These are phyloP conservation scores for Starmerella riodocensis DNA, from an alignment of 805 yeast species.

Conservation along the genomic window DNA sequence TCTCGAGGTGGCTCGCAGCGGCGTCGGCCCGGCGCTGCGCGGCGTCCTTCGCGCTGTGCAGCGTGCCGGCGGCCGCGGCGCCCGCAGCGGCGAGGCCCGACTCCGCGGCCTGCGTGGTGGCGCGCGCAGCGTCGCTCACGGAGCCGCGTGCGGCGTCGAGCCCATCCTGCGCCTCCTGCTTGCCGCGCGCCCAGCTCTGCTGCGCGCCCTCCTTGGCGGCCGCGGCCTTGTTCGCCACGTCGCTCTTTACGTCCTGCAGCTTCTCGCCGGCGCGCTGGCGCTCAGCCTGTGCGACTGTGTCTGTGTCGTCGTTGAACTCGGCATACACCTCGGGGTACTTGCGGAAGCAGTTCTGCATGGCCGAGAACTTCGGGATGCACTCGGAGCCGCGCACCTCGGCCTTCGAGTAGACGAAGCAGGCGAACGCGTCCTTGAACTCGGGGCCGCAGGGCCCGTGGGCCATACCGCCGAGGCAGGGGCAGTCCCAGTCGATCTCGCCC, in stretches of 20 bases:
- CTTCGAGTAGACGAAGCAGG: conserved; percentile 87
- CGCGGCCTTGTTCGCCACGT: neutral
- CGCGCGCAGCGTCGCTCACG: no score
- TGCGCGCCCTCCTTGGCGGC: neutral
- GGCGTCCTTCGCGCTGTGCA: no score
- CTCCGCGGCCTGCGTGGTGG: no score
- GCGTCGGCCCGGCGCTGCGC: no score
- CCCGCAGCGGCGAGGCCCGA: no score
- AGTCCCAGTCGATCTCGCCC: conserved; percentile 98
- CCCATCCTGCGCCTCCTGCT: no score
- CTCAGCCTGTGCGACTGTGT: conserved; percentile 5
- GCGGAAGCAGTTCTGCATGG: conserved; percentile 91
- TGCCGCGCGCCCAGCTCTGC: neutral
- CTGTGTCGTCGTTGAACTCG: conserved; percentile 61
- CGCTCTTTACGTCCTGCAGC: neutral
- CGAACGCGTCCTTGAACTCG: conserved; percentile 84
- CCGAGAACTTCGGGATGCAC: conserved; percentile 78
- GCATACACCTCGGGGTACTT: conserved; percentile 84
- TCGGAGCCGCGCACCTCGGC: conserved; percentile 95
- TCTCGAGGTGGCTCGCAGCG: no score
- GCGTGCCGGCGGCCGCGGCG: no score
- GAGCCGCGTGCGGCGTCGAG: no score
- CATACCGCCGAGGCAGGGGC: conserved; percentile 99
- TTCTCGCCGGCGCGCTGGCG: conserved; percentile 20
- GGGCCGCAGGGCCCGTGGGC: conserved; percentile 98